Conservation (phyloP, 495 filamentous ascomycete species). For the Aspergillus kassunensis region DNA sequence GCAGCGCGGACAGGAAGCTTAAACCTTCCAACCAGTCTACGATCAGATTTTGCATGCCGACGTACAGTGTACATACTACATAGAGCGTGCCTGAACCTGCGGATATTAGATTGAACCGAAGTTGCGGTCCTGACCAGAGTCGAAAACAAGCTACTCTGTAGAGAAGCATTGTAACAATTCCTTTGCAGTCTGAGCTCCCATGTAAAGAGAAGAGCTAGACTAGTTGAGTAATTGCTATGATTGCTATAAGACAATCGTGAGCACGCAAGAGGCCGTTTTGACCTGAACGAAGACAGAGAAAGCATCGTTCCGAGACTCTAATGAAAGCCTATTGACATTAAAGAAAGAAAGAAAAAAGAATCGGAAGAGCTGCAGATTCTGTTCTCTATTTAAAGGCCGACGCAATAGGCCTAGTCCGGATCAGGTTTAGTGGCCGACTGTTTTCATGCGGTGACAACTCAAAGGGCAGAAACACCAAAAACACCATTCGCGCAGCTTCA, state of each 20-base stretch:
- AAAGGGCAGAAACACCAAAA: conserved; percentile 15
- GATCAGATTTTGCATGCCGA: not conserved
- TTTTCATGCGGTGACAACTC: conserved; percentile 19
- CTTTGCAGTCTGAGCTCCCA: conserved; percentile 52
- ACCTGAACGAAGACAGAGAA: conserved; percentile 93
- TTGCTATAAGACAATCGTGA: conserved; percentile 97
- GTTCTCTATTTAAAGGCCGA: conserved; percentile 20
- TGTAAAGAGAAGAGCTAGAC: conserved; percentile 49
- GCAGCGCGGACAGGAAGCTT: conserved; percentile 56
- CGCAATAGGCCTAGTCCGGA: conserved; percentile 27
- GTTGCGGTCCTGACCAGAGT: not conserved
- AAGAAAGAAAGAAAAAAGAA: conserved; percentile 53
- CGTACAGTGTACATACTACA: conserved; percentile 12
- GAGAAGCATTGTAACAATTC: conserved; percentile 42
- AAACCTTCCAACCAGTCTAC: too few species aligned
- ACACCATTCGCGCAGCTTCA: conserved; percentile 10
- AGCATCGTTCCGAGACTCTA: conserved; percentile 99
- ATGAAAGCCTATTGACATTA: conserved; percentile 86
- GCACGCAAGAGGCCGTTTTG: conserved; percentile 84
- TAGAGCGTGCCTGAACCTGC: too few species aligned
- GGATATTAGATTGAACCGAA: too few species aligned
- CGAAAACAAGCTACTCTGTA: too few species aligned
- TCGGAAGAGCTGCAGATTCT: conserved; percentile 26
- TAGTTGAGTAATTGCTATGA: conserved; percentile 63
- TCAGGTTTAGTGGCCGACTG: conserved; percentile 31